A percentile compares a stretch with the other conserved stretches of the same genome.
phyloP scores from a whole-genome alignment of 805 yeast species.

The Candida bentonensis region DNA sequence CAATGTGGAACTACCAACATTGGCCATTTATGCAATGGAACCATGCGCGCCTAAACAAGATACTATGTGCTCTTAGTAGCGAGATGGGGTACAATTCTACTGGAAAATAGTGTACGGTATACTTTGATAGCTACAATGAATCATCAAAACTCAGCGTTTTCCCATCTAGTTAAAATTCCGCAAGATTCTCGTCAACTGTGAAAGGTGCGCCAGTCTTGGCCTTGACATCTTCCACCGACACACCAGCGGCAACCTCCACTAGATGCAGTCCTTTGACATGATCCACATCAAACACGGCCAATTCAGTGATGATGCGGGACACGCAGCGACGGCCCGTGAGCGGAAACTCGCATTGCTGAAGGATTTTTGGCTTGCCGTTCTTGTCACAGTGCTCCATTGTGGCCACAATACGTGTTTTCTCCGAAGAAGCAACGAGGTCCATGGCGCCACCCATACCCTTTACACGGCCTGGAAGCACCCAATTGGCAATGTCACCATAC shows the following conservation, averaged over 20 bases:
- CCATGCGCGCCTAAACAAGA: no score
- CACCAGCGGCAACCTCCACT: conserved; percentile 28
- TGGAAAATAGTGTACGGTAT: no score
- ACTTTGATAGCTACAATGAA: no score
- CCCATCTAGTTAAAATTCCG: neutral
- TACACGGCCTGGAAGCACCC: conserved; percentile 38
- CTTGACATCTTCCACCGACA: conserved; percentile 27
- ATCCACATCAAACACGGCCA: conserved; percentile 35
- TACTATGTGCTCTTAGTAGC: no score
- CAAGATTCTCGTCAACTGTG: conserved; percentile 14
- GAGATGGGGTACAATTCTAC: no score
- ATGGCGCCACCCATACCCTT: conserved; percentile 45
- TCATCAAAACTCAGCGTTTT: no score
- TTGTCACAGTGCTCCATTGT: conserved; percentile 35
- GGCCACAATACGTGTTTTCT: conserved; percentile 31
- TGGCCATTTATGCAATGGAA: no score
- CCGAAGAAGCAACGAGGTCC: conserved; percentile 37
- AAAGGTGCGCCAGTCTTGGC: conserved; percentile 29
- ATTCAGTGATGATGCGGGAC: conserved; percentile 29
- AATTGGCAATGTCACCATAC: conserved; percentile 36
- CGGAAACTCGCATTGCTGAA: conserved; percentile 31
- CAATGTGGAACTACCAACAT: no score
- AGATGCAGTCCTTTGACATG: conserved; percentile 25
- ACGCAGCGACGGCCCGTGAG: conserved; percentile 34
- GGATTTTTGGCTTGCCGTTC: conserved; percentile 33